Evolutionary conservation across 1,284 basidiomycete genomes (phyloP), one percentile per base, ranked within the genome.

Genomic region (Volvariella surrecta): DNA sequence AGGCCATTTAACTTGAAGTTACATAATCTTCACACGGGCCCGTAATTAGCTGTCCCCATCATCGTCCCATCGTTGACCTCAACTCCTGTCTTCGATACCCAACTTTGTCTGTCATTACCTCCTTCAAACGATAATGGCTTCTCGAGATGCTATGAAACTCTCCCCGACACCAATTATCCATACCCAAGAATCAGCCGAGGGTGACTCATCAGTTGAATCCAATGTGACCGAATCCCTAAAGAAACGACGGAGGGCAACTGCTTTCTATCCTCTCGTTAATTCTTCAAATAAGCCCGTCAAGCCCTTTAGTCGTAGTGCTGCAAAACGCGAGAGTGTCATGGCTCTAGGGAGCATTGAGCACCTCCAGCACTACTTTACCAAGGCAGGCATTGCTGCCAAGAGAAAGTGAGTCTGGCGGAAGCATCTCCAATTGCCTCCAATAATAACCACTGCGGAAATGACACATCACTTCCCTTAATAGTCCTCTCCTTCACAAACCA

Each of bases 311-410:
- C 69, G 82, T 51, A 89, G 84, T 50, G 89, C 89, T 2, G 85
- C 86, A 4, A 89, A 89, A 63, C 73, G 89, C 35, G 83, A 87
- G 59, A 88, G 84, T 54, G 89, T 92, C 15, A 83, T 90, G 82
- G 79, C 85, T 0, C 63, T 92, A 16, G 87, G 87, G 20, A 87
- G 84, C 57, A 91, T 92, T 50, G 85, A 89, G 55, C 84, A 90
- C 58, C 71, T 92, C 40, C 89, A 92, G 62, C 83, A 91, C 56
- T 89, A 89, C 57, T 90, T 89, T 53, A 89, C 88, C 4, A 89
- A 89, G 73, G 79, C 83, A 0, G 86, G 86, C 3, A 72, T 89
- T 44, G 73, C 70, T 13, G 73, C 82, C 19, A 82, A 82, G 67
- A 75, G 73, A 59, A 76, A 74, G 86, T 87, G 60, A 60, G 82